Evolutionary conservation across 2,329 filamentous ascomycete species (phyloP), one percentile per base, ranked within the genome.

Genomic region (Penicillium occitanis): DNA sequence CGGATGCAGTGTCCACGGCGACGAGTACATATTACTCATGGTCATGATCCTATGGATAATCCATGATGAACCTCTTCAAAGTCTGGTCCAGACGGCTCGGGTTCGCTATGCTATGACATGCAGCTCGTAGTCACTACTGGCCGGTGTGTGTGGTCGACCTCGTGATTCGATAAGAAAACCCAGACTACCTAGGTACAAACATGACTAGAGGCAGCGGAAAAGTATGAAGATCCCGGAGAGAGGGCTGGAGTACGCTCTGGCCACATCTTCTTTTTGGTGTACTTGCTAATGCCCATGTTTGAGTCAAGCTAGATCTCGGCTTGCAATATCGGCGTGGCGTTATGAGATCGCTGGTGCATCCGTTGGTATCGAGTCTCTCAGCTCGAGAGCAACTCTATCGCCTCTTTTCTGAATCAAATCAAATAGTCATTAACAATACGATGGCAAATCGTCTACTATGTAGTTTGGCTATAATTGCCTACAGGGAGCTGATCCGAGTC

Each of bases 401-500:
- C 57, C 57, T 60, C 35, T 28, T 6, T 17, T 14, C 13, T n/a
- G 17, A 25, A 42, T 28, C 50, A 37, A 59, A 40, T 33, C 14
- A 60, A 46, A 46, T 46, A 60, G 40, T 46, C 25, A 33, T 22
- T 13, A 22, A 22, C 22, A 58, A 17, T 14, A 30, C 33, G 53
- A 57, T 40, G 53, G 33, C 33, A 63, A 59, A 62, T 66, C 17
- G 30, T 48, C 25, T 25, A 25, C 25, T 25, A 25, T 25, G 25
- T 25, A 25, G 8, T 25, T 55, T 66, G 61, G 60, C 60, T 59
- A 59, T 61, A 44, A 51, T 67, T 53, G 33, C 42, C 50, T 35
- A 50, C 40, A 28, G 14, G 33, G 10, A 35, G 25, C 25, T 64
- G 55, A 57, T 61, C 55, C 69, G 66, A 66, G 68, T 66, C 51